Percentiles rank a stretch among this genome's conserved stretches.
Conservation (phyloP, 164 flowering plant species). For the Warburgia ugandensis region DNA sequence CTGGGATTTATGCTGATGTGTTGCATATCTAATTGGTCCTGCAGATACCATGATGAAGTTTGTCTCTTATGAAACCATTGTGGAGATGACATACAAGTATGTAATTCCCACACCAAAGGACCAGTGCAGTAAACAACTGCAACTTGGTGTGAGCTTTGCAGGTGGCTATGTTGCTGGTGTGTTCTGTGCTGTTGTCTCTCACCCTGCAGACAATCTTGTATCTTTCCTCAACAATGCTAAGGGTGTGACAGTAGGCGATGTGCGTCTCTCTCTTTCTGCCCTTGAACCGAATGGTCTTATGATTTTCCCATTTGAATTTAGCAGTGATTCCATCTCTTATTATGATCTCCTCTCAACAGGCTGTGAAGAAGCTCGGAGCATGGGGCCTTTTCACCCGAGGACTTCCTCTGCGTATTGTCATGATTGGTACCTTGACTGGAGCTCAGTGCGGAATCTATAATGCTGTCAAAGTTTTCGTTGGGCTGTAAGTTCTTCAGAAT, state of each 20-base stretch:
- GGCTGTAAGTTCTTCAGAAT: conserved; percentile 53
- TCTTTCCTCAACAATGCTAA: conserved; percentile 86
- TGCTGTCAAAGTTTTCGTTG: conserved; percentile 79
- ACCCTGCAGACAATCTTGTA: conserved; percentile 88
- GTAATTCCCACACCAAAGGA: conserved; percentile 66
- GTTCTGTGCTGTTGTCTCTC: conserved; percentile 77
- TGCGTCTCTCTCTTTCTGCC: conserved; percentile 26
- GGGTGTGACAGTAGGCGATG: conserved; percentile 84
- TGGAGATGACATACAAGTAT: conserved; percentile 69
- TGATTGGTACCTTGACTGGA: conserved; percentile 90
- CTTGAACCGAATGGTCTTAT: neutral
- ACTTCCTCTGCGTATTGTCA: conserved; percentile 84
- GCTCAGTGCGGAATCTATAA: conserved; percentile 89
- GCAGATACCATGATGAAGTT: conserved; percentile 92
- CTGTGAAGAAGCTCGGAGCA: conserved; percentile 70
- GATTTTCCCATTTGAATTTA: neutral
- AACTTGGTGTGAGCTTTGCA: conserved; percentile 79
- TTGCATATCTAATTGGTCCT: no score
- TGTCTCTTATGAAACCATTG: conserved; percentile 82
- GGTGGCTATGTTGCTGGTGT: conserved; percentile 92
- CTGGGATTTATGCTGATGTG: no score
- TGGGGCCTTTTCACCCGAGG: conserved; percentile 82
- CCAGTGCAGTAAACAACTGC: conserved; percentile 61
- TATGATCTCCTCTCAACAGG: conserved; percentile 30
- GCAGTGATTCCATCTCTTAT: neutral